Evolutionary conservation across 148 eudicot genomes (phyloP), one percentile per base, ranked within the genome.

Genomic region (Camellia sinensis): DNA sequence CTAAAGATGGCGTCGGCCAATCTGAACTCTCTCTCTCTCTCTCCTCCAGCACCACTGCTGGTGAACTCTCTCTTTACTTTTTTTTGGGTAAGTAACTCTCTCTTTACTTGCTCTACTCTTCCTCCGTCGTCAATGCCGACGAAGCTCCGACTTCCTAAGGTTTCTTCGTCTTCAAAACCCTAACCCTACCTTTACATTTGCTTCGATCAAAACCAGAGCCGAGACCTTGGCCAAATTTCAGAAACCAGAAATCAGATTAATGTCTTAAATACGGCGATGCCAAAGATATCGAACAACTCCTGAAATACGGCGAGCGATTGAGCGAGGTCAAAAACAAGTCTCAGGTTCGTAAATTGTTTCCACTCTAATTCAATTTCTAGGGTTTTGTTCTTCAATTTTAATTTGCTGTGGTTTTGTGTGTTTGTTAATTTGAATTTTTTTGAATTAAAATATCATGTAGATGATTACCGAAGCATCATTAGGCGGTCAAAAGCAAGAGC

Each of bases 291-390:
- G 99, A 93, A 83, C 90, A 87, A 77, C 95, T 95, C 80, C 92
- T 85, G 90, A 29, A 92, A 88, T 95, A 79, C 71, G 94, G 97
- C 71, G 97, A 93, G 56, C 92, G 97, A 44, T 94, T 95, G 71
- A 93, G 80, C 78, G 93, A 90, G 77, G 90, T 93, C 77, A 93
- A 92, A 74, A 97, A 93, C 87, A 95, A 93, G 90, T 90, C 99
- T 29, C 92, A 95, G 97, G 99, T 95, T 19, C 50, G 19, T 45
- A 5, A 11, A 41, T 66, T 46, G 37, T 29, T 29, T 29, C 37
- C 37, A 29, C 37, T 29, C 40, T 40, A 15, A 43, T 76, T 52
- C 7, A 12, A 13, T 43, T 84, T 82, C 82, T 85, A 84, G 89
- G 89, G 87, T 86, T 83, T 75, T 46, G 61, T 44, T 45, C 65